A percentile compares a stretch with the other conserved stretches of the same genome.
Evolutionary conservation across 768 basidiomycete genomes (phyloP).

Genomic region (Suillus fuscotomentosus): DNA sequence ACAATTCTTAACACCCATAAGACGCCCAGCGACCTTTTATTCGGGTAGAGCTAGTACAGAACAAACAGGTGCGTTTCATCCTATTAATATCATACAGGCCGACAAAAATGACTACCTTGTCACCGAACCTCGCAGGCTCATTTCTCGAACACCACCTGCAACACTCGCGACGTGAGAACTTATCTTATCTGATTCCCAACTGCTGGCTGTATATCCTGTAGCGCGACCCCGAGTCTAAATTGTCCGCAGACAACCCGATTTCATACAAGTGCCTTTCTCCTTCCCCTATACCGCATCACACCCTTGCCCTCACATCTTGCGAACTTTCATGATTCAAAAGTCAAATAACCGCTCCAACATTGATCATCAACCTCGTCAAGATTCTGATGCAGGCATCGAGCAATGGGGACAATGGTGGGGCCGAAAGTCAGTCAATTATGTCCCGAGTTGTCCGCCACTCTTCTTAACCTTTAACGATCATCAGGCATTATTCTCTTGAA

Average conservation of each 20-base stretch:
- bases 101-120: conserved; percentile 7
- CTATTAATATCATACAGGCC: conserved; percentile 8
- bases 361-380: conserved; percentile 21
- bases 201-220: conserved; percentile 5
- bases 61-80: conserved; percentile 8
- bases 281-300: conserved; percentile 1
- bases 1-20: not conserved
- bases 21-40: conserved; percentile 3
- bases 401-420: conserved; percentile 73
- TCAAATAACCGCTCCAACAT: conserved; percentile 41
- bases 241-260: not conserved
- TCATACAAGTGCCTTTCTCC: conserved; percentile 2
- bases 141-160: conserved; percentile 11
- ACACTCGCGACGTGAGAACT: conserved; percentile 25
- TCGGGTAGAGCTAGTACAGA: conserved; percentile 11
- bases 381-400: conserved; percentile 44
- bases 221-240: conserved; percentile 10
- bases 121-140: conserved; percentile 12
- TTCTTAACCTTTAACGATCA: conserved; percentile 9
- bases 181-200: conserved; percentile 35
- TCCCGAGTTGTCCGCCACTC: conserved; percentile 2
- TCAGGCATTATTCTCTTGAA: conserved; percentile 79
- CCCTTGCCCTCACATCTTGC: not conserved
- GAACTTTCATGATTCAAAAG: conserved; percentile 63
- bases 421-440: conserved; percentile 46